Percentiles rank a stretch among this genome's conserved stretches.
Evolutionary conservation across 2,329 filamentous ascomycete genomes (phyloP).

Genomic region (Metarhizium rileyi): DNA sequence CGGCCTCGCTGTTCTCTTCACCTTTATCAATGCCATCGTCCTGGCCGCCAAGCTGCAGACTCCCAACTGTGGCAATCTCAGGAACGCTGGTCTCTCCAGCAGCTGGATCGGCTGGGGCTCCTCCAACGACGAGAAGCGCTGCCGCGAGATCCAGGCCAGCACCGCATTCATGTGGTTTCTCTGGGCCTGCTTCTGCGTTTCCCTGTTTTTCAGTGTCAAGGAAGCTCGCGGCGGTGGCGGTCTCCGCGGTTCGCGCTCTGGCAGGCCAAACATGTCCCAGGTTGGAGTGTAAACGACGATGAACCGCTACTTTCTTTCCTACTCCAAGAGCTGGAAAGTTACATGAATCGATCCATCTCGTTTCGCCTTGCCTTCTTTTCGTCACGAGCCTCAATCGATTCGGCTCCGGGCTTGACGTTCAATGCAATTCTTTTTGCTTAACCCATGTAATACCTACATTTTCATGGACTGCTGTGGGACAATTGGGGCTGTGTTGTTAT

Average conservation of each 20-base stretch:
- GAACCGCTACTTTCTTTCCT: background rate
- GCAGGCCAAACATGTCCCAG: conserved; percentile 46
- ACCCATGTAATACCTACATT: conserved; percentile 5
- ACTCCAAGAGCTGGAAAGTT: background rate
- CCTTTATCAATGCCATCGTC: conserved; percentile 60
- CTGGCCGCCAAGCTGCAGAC: conserved; percentile 59
- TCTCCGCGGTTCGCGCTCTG: conserved; percentile 31
- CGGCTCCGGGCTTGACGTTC: conserved; percentile 2
- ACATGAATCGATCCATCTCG: background rate
- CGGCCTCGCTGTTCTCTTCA: conserved; percentile 52
- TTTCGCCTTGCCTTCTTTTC: background rate
- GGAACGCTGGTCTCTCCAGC: conserved; percentile 19
- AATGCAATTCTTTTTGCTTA: conserved; percentile 1
- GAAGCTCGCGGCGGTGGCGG: conserved; percentile 39
- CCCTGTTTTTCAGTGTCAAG: conserved; percentile 44
- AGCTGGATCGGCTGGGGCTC: conserved; percentile 57
- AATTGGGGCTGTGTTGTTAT: background rate
- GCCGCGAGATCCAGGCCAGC: conserved; percentile 65
- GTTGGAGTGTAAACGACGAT: conserved; percentile 34
- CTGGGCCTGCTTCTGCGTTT: conserved; percentile 50
- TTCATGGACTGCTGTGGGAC: background rate
- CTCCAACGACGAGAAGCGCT: conserved; percentile 49
- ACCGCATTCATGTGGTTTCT: conserved; percentile 75
- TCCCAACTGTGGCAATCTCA: conserved; percentile 54
- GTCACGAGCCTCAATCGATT: background rate